Percentiles rank a stretch among this genome's conserved stretches.
Evolutionary conservation across 1,139 yeast genomes (phyloP).

Genomic region (Candida glucosophila): DNA sequence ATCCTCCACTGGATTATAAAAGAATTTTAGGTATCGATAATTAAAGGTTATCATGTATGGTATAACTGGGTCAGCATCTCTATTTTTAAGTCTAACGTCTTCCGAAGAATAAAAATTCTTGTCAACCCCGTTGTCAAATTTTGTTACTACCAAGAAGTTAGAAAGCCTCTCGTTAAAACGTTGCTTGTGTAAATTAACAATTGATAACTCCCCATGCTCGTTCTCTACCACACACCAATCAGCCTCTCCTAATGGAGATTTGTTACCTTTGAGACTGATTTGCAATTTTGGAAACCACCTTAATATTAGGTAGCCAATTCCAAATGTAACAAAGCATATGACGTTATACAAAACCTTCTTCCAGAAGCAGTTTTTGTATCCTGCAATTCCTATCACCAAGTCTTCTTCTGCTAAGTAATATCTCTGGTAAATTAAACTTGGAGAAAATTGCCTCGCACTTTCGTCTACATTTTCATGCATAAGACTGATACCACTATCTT

Average conservation of each 20-base stretch:
- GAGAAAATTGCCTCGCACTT: slow-evolving; percentile 34
- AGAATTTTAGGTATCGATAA: slow-evolving; percentile 75
- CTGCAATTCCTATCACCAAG: slow-evolving; percentile 87
- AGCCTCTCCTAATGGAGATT: slow-evolving; percentile 65
- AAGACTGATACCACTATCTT: slow-evolving; percentile 10
- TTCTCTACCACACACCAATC: slow-evolving; percentile 94
- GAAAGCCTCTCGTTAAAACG: slow-evolving; percentile 69
- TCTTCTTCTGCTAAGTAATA: slow-evolving; percentile 95
- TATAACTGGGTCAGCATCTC: slow-evolving; percentile 51
- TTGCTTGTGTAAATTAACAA: slow-evolving; percentile 44
- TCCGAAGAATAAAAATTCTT: slow-evolving; percentile 9
- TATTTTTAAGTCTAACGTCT: slow-evolving; percentile 4
- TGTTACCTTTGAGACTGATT: slow-evolving; percentile 58
- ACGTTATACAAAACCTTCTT: slow-evolving; percentile 42
- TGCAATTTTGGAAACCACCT: slow-evolving; percentile 84
- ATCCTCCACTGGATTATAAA: slow-evolving; percentile 82
- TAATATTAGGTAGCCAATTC: slow-evolving; percentile 62
- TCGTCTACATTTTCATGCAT: slow-evolving; percentile 24
- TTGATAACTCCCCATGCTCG: slow-evolving; percentile 78
- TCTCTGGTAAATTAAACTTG: slow-evolving; percentile 55
- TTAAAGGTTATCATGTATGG: slow-evolving; percentile 63
- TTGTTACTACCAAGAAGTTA: slow-evolving; percentile 58
- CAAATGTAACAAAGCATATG: slow-evolving; percentile 54
- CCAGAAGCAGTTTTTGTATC: slow-evolving; percentile 51
- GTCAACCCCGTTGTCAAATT: slow-evolving; percentile 14